Percentiles rank a stretch among this genome's conserved stretches.
phyloP scores from a whole-genome alignment of 352 stramenopile species.

The Pythium rishiriense region DNA sequence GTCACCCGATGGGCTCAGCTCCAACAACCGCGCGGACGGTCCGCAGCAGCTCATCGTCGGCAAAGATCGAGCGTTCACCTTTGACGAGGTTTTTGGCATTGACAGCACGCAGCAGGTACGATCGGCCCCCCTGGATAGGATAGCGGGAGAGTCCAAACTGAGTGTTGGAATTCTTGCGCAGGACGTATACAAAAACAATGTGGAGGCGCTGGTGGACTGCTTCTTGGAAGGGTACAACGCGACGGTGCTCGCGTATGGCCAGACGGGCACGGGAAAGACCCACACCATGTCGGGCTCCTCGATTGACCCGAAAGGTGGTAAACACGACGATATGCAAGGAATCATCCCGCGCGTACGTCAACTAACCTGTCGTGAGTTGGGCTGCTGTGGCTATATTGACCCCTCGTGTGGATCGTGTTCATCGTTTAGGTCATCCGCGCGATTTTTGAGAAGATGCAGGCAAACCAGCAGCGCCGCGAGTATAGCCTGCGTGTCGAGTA shows the following conservation, averaged over 20 bases:
- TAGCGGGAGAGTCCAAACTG: no score
- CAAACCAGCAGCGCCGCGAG: slow-evolving; percentile 48
- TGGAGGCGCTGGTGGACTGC: slow-evolving; percentile 68
- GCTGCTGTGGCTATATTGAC: not conserved
- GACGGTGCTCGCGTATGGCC: slow-evolving; percentile 81
- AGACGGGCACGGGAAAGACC: slow-evolving; percentile 93
- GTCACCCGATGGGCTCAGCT: slow-evolving; percentile 47
- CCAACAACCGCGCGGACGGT: slow-evolving; percentile 24
- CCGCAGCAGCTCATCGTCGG: slow-evolving; percentile 79
- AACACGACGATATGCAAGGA: slow-evolving; percentile 60
- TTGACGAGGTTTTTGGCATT: slow-evolving; percentile 85
- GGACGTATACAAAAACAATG: slow-evolving; percentile 70
- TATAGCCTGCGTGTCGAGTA: slow-evolving; percentile 94
- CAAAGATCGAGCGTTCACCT: slow-evolving; percentile 87
- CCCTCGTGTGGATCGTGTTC: no score
- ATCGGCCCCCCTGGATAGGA: no score
- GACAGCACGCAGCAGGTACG: slow-evolving; percentile 65
- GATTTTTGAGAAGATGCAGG: slow-evolving; percentile 68
- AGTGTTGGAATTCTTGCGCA: no score
- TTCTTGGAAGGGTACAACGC: slow-evolving; percentile 86
- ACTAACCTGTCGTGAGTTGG: not conserved
- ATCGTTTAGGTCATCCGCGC: slow-evolving; percentile 50
- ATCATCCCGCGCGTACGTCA: slow-evolving; percentile 83
- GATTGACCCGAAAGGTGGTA: slow-evolving; percentile 41
- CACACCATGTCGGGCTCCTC: slow-evolving; percentile 91